Evolutionary conservation across 768 basidiomycete genomes (phyloP).

Genomic region (Kwoniella dendrophila): DNA sequence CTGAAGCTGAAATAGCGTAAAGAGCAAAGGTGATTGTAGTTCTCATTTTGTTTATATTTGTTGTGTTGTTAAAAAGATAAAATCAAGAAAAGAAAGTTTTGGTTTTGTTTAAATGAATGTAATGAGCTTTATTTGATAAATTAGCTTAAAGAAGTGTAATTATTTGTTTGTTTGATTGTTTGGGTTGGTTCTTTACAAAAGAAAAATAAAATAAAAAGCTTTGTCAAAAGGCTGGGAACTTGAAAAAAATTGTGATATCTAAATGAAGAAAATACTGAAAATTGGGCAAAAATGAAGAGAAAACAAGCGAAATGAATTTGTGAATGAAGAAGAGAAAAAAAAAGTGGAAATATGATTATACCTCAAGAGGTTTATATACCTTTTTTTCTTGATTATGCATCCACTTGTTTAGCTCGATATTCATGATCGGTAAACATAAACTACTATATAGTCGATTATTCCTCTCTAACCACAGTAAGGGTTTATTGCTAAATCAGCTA

Average conservation of each 20-base stretch:
- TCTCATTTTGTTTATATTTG: conserved; percentile 33
- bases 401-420: background rate
- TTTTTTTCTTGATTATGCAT: no score
- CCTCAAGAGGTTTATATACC: conserved; percentile 8
- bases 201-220: conserved; percentile 8
- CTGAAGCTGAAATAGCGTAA: conserved; percentile 24
- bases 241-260: background rate
- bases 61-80: background rate
- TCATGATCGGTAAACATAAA: background rate
- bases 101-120: conserved; percentile 15
- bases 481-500: background rate
- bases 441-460: no score
- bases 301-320: conserved; percentile 4
- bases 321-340: conserved; percentile 1
- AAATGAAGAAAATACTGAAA: conserved; percentile 7
- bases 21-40: conserved; percentile 36
- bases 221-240: conserved; percentile 24
- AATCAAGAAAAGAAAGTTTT: conserved; percentile 1
- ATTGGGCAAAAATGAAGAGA: conserved; percentile 4
- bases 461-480: no score
- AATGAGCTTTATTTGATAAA: conserved; percentile 15
- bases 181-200: conserved; percentile 25
- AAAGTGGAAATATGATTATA: background rate
- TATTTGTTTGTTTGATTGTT: conserved; percentile 4
- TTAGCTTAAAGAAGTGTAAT: conserved; percentile 7